Evolutionary conservation across 345 rosid genomes (phyloP).

Genomic region (Populus deltoides): DNA sequence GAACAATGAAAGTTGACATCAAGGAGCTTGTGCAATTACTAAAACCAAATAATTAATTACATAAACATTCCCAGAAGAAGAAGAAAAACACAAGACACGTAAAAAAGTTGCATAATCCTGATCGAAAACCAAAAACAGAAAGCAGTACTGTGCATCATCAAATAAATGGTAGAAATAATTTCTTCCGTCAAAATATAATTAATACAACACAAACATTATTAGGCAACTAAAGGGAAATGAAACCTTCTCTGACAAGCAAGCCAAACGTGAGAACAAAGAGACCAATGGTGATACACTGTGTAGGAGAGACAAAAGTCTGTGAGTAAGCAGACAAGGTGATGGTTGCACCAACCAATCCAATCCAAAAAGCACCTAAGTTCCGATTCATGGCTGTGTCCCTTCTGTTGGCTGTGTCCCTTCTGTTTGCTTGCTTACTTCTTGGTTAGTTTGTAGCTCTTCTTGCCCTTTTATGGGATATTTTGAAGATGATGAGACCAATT

Average conservation of each 20-base stretch:
- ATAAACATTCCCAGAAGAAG: not conserved
- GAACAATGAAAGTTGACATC: not conserved
- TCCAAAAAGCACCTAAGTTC: conserved; percentile 48
- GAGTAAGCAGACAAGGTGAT: conserved; percentile 76
- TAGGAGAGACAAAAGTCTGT: conserved; percentile 50
- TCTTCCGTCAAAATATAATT: too few species aligned
- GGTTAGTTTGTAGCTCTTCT: not conserved
- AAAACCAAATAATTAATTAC: too few species aligned
- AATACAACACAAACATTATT: too few species aligned
- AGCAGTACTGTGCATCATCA: too few species aligned
- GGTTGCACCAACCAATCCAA: conserved; percentile 65
- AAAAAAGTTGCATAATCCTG: too few species aligned
- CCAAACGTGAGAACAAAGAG: conserved; percentile 66
- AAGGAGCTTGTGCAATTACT: not conserved
- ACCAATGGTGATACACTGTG: conserved; percentile 53
- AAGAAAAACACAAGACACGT: too few species aligned
- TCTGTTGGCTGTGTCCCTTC: not conserved
- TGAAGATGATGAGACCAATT: not conserved
- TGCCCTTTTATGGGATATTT: not conserved
- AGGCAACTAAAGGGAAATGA: conserved; percentile 41
- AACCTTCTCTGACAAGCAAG: conserved; percentile 68
- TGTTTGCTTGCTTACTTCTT: not conserved
- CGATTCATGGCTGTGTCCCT: conserved; percentile 27
- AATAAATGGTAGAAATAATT: too few species aligned
- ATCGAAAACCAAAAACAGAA: too few species aligned